Evolutionary conservation across 768 basidiomycete species (phyloP).

Genomic region (Lyophyllum semitale): DNA sequence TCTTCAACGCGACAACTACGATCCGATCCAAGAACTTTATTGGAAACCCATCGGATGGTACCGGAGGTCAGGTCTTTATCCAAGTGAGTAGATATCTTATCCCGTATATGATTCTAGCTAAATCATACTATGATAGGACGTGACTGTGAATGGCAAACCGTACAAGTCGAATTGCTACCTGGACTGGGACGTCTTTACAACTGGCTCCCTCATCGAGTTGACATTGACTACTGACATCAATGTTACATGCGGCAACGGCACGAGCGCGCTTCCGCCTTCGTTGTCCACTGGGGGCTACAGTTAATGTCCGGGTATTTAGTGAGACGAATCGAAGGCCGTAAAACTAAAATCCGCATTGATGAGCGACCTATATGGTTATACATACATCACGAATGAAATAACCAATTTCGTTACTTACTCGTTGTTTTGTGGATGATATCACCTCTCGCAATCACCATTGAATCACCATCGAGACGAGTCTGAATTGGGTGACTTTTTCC

Average conservation of each 20-base stretch:
- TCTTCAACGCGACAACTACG: conserved; percentile 56
- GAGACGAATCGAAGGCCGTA: too few species aligned
- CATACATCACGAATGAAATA: too few species aligned
- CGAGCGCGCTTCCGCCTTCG: conserved; percentile 55
- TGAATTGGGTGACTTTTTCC: too few species aligned
- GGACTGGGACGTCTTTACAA: conserved; percentile 65
- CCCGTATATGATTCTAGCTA: neutral
- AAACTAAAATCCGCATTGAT: too few species aligned
- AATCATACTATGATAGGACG: conserved; percentile 40
- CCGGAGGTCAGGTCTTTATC: conserved; percentile 57
- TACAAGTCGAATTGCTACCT: conserved; percentile 68
- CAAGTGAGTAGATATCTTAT: conserved; percentile 36
- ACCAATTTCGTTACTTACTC: too few species aligned
- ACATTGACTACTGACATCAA: conserved; percentile 55
- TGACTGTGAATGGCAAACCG: conserved; percentile 54
- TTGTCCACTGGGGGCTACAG: conserved; percentile 65
- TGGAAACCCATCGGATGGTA: conserved; percentile 54
- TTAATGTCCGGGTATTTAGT: too few species aligned
- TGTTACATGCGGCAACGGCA: conserved; percentile 49
- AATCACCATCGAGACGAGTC: too few species aligned
- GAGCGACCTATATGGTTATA: too few species aligned
- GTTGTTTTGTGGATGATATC: too few species aligned
- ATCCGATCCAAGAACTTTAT: conserved; percentile 50
- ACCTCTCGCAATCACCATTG: too few species aligned
- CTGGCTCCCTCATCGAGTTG: conserved; percentile 54